These are phyloP conservation scores for Elymus sibiricus DNA, from an alignment of 176 grass and related monocot genomes.

Conservation along the genomic window DNA sequence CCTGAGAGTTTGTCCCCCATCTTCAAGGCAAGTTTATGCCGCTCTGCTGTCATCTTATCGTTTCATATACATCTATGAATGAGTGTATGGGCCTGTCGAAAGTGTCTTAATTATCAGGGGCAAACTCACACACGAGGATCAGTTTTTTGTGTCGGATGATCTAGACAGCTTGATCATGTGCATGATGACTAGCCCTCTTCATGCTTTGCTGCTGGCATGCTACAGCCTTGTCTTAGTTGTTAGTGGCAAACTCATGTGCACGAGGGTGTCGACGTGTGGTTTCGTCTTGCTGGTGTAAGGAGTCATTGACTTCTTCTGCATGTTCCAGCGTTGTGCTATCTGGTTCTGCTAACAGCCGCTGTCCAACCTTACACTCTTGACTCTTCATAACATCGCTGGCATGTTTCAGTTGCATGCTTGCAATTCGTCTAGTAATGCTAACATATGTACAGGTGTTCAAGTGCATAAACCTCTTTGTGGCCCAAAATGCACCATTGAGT, in stretches of 20 bases:
- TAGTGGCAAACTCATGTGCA: conserved; percentile 9
- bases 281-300: background rate
- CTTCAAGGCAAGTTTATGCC: background rate
- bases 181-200: background rate
- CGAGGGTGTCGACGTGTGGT: background rate
- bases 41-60: background rate
- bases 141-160: background rate
- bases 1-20: background rate
- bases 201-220: background rate
- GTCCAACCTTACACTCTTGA: too few species aligned
- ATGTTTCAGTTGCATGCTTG: too few species aligned
- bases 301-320: background rate
- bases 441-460: background rate
- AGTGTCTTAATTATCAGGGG: background rate
- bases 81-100: background rate
- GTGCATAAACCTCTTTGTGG: background rate
- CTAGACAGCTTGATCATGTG: too few species aligned
- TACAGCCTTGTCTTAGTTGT: background rate
- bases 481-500: background rate
- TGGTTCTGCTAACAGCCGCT: too few species aligned
- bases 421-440: background rate
- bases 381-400: too few species aligned
- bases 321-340: background rate
- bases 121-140: conserved; percentile 6
- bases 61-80: background rate